A percentile compares a stretch with the other conserved stretches of the same genome.
These are phyloP conservation scores for Wakefieldia striispora DNA, from an alignment of 768 basidiomycete species.

Conservation along the genomic window DNA sequence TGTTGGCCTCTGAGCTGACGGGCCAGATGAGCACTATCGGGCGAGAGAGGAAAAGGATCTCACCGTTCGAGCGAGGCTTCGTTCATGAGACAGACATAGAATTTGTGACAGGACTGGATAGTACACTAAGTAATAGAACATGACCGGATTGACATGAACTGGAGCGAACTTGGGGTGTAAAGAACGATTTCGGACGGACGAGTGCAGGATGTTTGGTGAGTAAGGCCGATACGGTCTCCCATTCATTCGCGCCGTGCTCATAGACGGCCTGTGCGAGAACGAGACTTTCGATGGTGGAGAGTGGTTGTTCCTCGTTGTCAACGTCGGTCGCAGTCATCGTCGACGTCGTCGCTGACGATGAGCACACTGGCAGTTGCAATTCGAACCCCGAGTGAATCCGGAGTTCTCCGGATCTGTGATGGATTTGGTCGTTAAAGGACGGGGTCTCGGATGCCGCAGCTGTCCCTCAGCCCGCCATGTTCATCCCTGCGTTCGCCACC, in stretches of 20 bases:
- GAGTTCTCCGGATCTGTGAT: constrained; percentile 11
- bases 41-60: constrained; percentile 19
- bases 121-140: constrained; percentile 17
- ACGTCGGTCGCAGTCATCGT: constrained; percentile 7
- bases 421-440: constrained; percentile 25
- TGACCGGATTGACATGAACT: constrained; percentile 6
- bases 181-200: constrained; percentile 59
- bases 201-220: constrained; percentile 72
- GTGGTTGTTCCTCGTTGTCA: constrained; percentile 11
- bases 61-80: constrained; percentile 66
- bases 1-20: constrained; percentile 48
- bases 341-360: constrained; percentile 9
- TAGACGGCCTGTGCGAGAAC: constrained; percentile 85
- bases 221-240: constrained; percentile 64
- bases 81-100: constrained; percentile 68
- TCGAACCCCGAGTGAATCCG: constrained; percentile 15
- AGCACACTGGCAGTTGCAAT: not conserved
- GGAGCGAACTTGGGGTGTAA: constrained; percentile 60
- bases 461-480: constrained; percentile 35
- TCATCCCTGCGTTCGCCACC: constrained; percentile 39
- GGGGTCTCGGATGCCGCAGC: constrained; percentile 6
- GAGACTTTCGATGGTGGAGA: constrained; percentile 61
- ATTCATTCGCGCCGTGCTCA: constrained; percentile 69
- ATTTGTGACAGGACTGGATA: constrained; percentile 60
- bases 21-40: not conserved